Conservation (phyloP, 108 stramenopile genomes). For the Nitzschia sp. region DNA sequence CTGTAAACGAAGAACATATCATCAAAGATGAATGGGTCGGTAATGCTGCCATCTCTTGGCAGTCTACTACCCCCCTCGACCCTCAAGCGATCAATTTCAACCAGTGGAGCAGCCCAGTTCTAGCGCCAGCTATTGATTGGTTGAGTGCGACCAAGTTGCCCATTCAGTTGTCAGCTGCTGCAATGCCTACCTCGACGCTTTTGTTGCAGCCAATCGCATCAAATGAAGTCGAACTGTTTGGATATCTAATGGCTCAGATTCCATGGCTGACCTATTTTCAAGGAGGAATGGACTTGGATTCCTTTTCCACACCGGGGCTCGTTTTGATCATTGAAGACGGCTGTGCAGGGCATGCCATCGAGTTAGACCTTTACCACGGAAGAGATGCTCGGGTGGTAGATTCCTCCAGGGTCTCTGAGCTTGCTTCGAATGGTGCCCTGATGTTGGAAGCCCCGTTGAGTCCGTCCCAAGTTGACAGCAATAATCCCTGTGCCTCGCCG, state of each 20-base stretch:
- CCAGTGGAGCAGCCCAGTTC: background rate
- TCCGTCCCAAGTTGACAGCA: background rate
- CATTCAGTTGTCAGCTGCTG: background rate
- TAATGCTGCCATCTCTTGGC: conserved; percentile 5
- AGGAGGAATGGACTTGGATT: background rate
- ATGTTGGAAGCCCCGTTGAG: background rate
- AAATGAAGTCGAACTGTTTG: background rate
- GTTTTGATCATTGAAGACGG: background rate
- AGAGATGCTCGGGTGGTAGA: background rate
- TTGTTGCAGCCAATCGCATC: background rate
- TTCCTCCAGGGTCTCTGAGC: background rate
- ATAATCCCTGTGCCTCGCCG: background rate
- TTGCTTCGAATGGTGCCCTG: background rate
- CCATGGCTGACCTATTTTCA: background rate
- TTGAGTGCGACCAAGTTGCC: background rate
- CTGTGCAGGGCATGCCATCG: conserved; percentile 4
- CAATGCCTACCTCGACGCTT: background rate
- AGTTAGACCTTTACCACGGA: conserved; percentile 8
- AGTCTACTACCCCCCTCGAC: background rate
- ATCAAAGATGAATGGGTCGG: conserved; percentile 1
- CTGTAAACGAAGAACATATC: background rate
- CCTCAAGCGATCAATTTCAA: background rate
- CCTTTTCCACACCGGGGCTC: background rate
- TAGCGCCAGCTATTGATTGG: background rate
- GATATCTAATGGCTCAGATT: conserved; percentile 5